Evolutionary conservation across 495 filamentous ascomycete genomes (phyloP).

Genomic region (Aspergillus olivimuriae): DNA sequence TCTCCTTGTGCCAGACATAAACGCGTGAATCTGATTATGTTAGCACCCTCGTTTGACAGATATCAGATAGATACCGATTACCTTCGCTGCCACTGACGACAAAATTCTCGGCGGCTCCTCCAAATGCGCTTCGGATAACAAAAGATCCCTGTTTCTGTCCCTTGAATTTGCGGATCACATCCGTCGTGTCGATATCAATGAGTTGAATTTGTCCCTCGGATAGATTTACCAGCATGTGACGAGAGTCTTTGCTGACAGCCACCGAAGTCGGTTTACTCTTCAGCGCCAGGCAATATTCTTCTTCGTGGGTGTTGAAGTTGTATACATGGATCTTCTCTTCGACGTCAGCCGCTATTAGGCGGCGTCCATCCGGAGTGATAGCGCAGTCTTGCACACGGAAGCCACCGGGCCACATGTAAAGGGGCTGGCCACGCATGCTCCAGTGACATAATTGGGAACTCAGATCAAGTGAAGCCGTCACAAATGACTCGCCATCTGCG

Average conservation of each 20-base stretch:
- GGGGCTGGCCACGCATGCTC: slow-evolving; percentile 46
- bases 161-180: slow-evolving; percentile 63
- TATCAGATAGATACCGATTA: slow-evolving; percentile 23
- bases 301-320: slow-evolving; percentile 65
- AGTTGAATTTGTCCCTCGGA: slow-evolving; percentile 66
- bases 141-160: slow-evolving; percentile 67
- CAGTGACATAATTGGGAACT: slow-evolving; percentile 61
- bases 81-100: slow-evolving; percentile 90
- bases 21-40: slow-evolving; percentile 60
- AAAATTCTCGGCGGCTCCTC: slow-evolving; percentile 86
- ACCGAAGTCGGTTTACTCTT: slow-evolving; percentile 67
- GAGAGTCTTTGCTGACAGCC: slow-evolving; percentile 72
- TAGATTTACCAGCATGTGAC: slow-evolving; percentile 76
- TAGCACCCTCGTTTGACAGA: slow-evolving; percentile 16
- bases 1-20: slow-evolving; percentile 87
- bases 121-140: slow-evolving; percentile 76
- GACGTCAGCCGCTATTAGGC: slow-evolving; percentile 70
- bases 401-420: slow-evolving; percentile 58
- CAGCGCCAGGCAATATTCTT: slow-evolving; percentile 65
- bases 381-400: slow-evolving; percentile 80
- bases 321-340: slow-evolving; percentile 71
- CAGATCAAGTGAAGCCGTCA: slow-evolving; percentile 73
- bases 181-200: slow-evolving; percentile 67
- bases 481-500: slow-evolving; percentile 67
- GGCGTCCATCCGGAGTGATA: slow-evolving; percentile 70